A percentile compares a stretch with the other conserved stretches of the same genome.
phyloP scores from a whole-genome alignment of 2,329 filamentous ascomycete species.

The Claviceps pazoutovae region DNA sequence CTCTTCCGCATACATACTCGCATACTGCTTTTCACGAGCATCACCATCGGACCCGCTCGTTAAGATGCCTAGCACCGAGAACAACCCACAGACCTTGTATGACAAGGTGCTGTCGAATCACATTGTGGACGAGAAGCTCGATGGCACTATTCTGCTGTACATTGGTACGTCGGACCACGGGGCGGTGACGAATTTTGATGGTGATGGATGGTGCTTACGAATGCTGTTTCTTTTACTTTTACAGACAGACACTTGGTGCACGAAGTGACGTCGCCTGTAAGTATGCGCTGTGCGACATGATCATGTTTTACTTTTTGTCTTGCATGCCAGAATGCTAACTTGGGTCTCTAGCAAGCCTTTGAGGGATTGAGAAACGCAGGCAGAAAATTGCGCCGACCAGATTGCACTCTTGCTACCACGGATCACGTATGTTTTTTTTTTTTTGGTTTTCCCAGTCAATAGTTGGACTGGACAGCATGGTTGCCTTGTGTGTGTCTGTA shows the following conservation, averaged over 20 bases:
- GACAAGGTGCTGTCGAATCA: conserved; percentile 96
- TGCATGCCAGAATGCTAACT: background rate
- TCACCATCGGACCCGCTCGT: background rate
- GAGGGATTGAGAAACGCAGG: conserved; percentile 85
- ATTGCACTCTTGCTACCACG: conserved; percentile 92
- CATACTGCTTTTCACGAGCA: background rate
- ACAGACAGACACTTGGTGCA: conserved; percentile 89
- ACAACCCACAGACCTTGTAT: conserved; percentile 72
- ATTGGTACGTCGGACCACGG: conserved; percentile 50
- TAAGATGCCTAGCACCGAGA: conserved; percentile 59
- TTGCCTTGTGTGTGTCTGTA: too few relatives aligned
- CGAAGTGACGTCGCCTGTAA: conserved; percentile 90
- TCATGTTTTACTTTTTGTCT: too few relatives aligned
- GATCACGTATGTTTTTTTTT: conserved; percentile 61
- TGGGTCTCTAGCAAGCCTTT: conserved; percentile 64
- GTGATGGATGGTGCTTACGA: background rate
- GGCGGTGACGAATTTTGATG: too few relatives aligned
- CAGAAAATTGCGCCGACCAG: conserved; percentile 77
- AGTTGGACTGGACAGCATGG: too few relatives aligned
- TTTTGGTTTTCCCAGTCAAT: background rate
- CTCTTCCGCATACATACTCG: too few relatives aligned
- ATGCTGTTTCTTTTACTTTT: conserved; percentile 4
- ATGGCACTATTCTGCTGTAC: conserved; percentile 85
- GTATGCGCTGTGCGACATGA: conserved; percentile 13
- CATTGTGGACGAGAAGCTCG: conserved; percentile 87